phyloP scores from a whole-genome alignment of 1,139 yeast species.

The Diutina mesorugosa region DNA sequence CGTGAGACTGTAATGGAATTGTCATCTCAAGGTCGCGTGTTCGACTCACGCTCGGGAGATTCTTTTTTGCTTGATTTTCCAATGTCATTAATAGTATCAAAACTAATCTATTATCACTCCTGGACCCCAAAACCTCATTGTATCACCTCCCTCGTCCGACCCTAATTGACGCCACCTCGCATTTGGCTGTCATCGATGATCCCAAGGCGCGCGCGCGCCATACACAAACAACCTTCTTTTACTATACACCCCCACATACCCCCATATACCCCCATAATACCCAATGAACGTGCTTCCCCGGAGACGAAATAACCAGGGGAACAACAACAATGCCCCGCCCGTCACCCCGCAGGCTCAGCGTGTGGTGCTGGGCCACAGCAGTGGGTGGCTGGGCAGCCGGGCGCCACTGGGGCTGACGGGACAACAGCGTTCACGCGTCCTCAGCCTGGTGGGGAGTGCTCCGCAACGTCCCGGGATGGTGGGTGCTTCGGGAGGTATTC shows the following conservation, averaged over 20 bases:
- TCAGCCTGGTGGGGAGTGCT: not conserved
- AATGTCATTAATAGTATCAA: too few relatives aligned
- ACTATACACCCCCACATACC: not conserved
- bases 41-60: not conserved
- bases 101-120: too few relatives aligned
- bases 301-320: not conserved
- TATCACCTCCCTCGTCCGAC: not conserved
- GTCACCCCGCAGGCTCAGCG: not conserved
- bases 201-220: not conserved
- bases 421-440: not conserved
- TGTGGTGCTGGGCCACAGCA: not conserved
- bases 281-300: constrained; percentile 1
- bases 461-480: not conserved
- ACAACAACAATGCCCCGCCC: not conserved
- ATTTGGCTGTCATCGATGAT: not conserved
- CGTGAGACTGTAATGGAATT: not conserved
- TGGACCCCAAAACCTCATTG: too few relatives aligned
- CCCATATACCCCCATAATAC: not conserved
- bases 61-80: not conserved
- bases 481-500: not conserved
- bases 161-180: not conserved
- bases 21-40: not conserved
- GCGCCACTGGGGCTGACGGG: not conserved
- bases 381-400: not conserved
- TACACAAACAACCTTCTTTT: not conserved